These are phyloP conservation scores for Pestalotiopsis sp. DNA, from an alignment of 2,329 filamentous ascomycete genomes.

Conservation along the genomic window DNA sequence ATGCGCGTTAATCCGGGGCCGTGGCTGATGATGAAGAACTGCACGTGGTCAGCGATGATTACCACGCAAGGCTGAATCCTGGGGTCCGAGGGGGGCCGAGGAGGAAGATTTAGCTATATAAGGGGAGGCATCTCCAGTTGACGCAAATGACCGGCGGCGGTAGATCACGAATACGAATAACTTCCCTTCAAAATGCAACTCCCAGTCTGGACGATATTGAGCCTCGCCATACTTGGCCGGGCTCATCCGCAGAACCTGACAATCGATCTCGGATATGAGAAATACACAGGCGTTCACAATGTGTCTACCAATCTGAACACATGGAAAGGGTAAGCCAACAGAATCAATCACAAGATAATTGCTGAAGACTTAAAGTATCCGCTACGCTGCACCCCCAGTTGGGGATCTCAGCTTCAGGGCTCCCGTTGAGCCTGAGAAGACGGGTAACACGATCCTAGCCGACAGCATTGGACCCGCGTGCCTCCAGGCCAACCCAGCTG, in stretches of 20 bases:
- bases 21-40: too few species aligned
- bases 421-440: not conserved
- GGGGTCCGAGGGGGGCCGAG: too few species aligned
- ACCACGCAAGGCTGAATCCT: too few species aligned
- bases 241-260: not conserved
- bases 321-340: slow-evolving; percentile 47
- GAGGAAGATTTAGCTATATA: too few species aligned
- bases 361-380: too few species aligned
- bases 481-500: not conserved
- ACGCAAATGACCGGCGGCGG: too few species aligned
- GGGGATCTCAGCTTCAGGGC: slow-evolving; percentile 38
- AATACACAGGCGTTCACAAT: slow-evolving; percentile 43
- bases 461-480: slow-evolving; percentile 24
- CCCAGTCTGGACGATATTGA: not conserved
- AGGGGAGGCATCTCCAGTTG: too few species aligned
- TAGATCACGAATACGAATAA: not conserved
- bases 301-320: slow-evolving; percentile 38
- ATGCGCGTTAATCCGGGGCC: too few species aligned
- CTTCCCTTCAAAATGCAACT: not conserved
- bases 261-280: slow-evolving; percentile 44
- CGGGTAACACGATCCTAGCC: slow-evolving; percentile 36
- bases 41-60: too few species aligned
- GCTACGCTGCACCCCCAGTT: slow-evolving; percentile 42
- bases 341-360: too few species aligned
- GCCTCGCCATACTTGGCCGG: not conserved